Base-by-base conservation (phyloP, 805 yeast species). In the Metschnikowia lochheadii region DNA sequence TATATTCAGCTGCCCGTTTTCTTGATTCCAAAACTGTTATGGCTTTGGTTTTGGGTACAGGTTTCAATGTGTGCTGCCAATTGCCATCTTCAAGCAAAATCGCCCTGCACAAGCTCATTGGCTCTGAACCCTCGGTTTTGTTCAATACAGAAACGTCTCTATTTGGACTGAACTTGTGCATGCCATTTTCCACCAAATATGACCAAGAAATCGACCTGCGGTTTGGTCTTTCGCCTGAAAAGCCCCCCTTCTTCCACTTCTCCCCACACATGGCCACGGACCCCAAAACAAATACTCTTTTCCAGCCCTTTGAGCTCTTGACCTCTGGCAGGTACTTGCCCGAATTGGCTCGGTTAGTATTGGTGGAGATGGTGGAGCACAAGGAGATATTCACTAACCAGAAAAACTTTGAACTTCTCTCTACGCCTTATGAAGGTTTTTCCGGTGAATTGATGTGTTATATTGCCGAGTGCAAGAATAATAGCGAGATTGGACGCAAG, bases 1-100 rank as follows among this genome's bases (percentile, higher is more conserved):
- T 83, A 0, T 79, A 75, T 60, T 67, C 84, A 10, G 77, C 87
- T 0, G 84, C 83, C 8, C 52, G 67, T 2, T 73, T 76, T 48
- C 52, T 68, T 50, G 72, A 70, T 50, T 56, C 62, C 17, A 55
- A 59, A 52, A 66, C 71, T 56, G 60, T 67, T 49, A 57, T 84
- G 41, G 85, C 87, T 0, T 56, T 85, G 56, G 86, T 85, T 3
- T 63, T 84, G 46, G 90, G 91, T 0, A 85, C 91, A 2, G 91
- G 91, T 1, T 64, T 81, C 48, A 85, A 85, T 57, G 63, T 80
- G 34, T 80, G 82, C 65, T 69, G 80, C 67, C 57, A 69, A 26
- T 63, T 67, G 32, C 56, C 56, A 6, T 54, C 62, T 26, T 40
- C 49, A 8, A 44, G 53, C 1, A 37, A 57, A 7, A 52, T 66